phyloP scores from a whole-genome alignment of 2,329 filamentous ascomycete species.

The Esteya vermicola region DNA sequence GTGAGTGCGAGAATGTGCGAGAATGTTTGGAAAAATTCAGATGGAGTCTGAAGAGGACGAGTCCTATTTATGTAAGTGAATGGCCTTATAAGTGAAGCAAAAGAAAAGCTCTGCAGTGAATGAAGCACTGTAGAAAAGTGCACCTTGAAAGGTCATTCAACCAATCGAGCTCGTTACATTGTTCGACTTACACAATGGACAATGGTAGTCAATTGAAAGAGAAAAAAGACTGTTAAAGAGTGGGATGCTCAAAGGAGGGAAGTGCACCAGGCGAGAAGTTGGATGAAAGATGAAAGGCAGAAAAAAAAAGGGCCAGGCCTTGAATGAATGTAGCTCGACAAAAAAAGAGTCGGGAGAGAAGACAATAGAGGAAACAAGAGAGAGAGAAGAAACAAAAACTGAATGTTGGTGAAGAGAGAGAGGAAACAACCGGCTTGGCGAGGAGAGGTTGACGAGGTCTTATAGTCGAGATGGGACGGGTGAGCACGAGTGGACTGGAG shows the following conservation, averaged over 20 bases:
- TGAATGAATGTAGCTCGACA: conserved; percentile 24
- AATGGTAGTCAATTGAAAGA: neutral
- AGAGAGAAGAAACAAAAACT: conserved; percentile 3
- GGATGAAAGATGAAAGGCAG: conserved; percentile 10
- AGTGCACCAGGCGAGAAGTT: conserved; percentile 25
- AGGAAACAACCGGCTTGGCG: conserved; percentile 1
- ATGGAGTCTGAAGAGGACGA: no score
- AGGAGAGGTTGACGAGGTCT: conserved; percentile 1
- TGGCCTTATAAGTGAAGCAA: no score
- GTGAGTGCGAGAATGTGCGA: no score
- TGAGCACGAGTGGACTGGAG: no score
- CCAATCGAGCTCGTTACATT: no score
- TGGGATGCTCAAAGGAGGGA: conserved; percentile 18
- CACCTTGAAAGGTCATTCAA: no score
- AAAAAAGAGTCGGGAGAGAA: neutral
- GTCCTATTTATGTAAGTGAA: no score
- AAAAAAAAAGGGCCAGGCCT: conserved; percentile 19
- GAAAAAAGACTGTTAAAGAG: neutral
- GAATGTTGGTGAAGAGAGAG: neutral
- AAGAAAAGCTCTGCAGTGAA: no score
- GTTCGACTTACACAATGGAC: no score
- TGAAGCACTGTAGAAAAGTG: no score
- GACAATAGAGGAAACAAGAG: conserved; percentile 4
- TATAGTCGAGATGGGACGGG: no score
- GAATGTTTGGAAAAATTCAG: no score